Base-by-base conservation (phyloP, 352 stramenopile genomes). In the Peronospora belbahrii region DNA sequence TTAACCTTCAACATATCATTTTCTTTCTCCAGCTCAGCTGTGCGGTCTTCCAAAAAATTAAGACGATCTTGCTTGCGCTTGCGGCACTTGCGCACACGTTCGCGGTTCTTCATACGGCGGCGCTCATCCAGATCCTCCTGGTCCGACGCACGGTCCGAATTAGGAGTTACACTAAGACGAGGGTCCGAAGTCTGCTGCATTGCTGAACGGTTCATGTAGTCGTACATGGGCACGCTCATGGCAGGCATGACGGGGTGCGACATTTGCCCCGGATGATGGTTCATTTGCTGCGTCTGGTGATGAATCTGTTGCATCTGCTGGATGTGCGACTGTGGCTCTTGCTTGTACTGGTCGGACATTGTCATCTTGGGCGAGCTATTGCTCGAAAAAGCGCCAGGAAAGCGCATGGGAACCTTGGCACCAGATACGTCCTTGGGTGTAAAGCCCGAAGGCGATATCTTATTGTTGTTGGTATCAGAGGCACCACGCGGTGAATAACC, bases 11-110 rank as follows among this genome's bases (percentile, higher is more conserved):
- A 48, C 33, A 70, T 44, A 27, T 70, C 62, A 48, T 92, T 92
- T 41, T 93, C 82, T 59, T 89, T 87, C 49, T 93, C 82, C 1
- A 93, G 62, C 46, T 89, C 79, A 8, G 78, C 60, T 0, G 80
- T 93, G 40, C 82, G 82, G 42, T 93, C 82, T 35, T 93, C 82
- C 20, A 93, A 34, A 38, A 88, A 91, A 63, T 93, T 91, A 6
- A 93, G 66, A 2, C 82, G 79, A 51, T 93, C 82, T 43, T 93
- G 82, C 53, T 93, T 93, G 45, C 79, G 79, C 59, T 93, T 93
- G 35, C 82, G 76, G 59, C 79, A 93, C 67, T 93, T 93, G 67
- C 82, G 82, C 23, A 93, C 82, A 34, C 79, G 79, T 61, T 93
- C 82, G 20, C 82, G 79, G 63, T 93, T 93, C 61, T 91, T 93